Conservation (phyloP, 768 basidiomycete species). For the Xerocomellus dryophilus region DNA sequence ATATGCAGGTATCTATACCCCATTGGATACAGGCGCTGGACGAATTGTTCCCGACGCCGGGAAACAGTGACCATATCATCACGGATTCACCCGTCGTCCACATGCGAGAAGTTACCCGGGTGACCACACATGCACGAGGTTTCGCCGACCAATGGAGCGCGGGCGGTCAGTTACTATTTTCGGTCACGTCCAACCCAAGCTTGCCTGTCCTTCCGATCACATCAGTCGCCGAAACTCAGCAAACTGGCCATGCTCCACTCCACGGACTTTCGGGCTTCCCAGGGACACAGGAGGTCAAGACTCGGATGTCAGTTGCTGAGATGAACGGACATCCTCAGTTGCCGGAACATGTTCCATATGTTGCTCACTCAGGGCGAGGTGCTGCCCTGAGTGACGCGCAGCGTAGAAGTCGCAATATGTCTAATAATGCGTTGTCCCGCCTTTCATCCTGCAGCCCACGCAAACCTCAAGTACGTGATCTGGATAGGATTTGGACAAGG, state of each 20-base stretch:
- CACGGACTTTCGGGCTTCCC: conserved; percentile 28
- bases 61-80: conserved; percentile 2
- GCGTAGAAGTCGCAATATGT: conserved; percentile 12
- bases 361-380: conserved; percentile 1
- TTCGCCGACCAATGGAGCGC: conserved; percentile 9
- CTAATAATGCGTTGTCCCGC: conserved; percentile 10
- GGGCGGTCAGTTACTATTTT: conserved; percentile 14
- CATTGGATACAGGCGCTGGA: conserved; percentile 21
- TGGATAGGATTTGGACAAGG: conserved; percentile 23
- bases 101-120: conserved; percentile 10
- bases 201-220: conserved; percentile 3
- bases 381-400: neutral
- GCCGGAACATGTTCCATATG: conserved; percentile 5
- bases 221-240: conserved; percentile 14
- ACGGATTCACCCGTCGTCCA: conserved; percentile 30
- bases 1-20: conserved; percentile 6
- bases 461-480: conserved; percentile 17
- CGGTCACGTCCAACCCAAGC: conserved; percentile 1
- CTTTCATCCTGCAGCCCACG: conserved; percentile 21
- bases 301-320: conserved; percentile 2
- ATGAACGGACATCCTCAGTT: conserved; percentile 5
- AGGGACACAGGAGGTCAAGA: conserved; percentile 17
- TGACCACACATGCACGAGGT: conserved; percentile 6
- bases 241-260: conserved; percentile 8
- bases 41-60: conserved; percentile 25